A percentile compares a stretch with the other conserved stretches of the same genome.
phyloP scores from a whole-genome alignment of 2,329 filamentous ascomycete species.

The Aureobasidium sp. region DNA sequence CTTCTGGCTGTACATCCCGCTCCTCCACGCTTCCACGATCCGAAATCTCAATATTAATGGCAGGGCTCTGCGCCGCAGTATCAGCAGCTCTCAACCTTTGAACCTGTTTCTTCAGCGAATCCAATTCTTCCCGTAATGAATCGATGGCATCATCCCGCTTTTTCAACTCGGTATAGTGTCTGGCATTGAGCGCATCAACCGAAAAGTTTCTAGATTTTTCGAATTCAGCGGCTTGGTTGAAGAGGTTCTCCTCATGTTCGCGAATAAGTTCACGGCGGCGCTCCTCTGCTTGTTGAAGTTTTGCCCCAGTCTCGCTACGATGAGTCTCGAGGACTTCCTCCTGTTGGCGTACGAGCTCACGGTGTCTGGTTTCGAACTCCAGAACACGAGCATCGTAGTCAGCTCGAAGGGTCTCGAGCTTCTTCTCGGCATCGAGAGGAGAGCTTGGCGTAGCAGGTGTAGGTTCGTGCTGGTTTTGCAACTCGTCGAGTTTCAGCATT shows the following conservation, averaged over 20 bases:
- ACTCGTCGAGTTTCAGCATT: neutral
- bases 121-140: neutral
- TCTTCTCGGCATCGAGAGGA: neutral
- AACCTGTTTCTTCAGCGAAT: neutral
- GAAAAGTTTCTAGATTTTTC: neutral
- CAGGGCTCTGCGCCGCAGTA: neutral
- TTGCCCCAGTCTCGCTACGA: neutral
- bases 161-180: neutral
- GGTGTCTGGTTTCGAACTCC: slow-evolving; percentile 1
- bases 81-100: neutral
- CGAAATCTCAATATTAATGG: neutral
- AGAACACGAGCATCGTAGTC: slow-evolving; percentile 1
- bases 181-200: neutral
- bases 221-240: neutral
- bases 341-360: slow-evolving; percentile 1
- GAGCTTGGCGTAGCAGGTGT: neutral
- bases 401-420: neutral
- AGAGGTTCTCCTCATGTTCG: neutral
- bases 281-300: neutral
- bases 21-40: neutral
- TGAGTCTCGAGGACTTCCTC: neutral
- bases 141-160: neutral
- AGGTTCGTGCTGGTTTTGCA: neutral
- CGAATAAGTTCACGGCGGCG: neutral
- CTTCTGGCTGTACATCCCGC: neutral